A percentile compares a stretch with the other conserved stretches of the same genome.
Evolutionary conservation across 139 green algal species (phyloP).

Genomic region (Diplosphaera chodatii): DNA sequence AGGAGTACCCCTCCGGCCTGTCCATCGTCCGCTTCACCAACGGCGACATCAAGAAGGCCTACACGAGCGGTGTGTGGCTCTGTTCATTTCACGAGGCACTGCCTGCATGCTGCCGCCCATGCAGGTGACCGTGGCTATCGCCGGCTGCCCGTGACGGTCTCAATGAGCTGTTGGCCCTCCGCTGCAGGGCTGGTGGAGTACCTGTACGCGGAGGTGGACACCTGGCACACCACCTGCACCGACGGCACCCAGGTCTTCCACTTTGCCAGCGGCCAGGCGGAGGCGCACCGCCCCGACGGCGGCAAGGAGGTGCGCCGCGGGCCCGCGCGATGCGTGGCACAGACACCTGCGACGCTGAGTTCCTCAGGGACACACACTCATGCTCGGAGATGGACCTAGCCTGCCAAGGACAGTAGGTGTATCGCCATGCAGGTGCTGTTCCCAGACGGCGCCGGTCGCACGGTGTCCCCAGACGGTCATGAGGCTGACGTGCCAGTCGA

Average conservation of each 20-base stretch:
- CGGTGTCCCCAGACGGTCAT: conserved; percentile 31
- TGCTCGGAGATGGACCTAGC: too few species aligned
- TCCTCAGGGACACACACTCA: too few species aligned
- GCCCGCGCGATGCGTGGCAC: too few species aligned
- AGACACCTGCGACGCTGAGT: too few species aligned
- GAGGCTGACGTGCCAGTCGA: conserved; percentile 5
- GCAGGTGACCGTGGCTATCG: too few species aligned
- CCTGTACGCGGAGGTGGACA: conserved; percentile 72
- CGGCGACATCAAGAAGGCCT: conserved; percentile 69
- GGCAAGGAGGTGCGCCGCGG: conserved; percentile 53
- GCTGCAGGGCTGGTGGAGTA: conserved; percentile 61
- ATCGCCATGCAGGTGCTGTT: conserved; percentile 31
- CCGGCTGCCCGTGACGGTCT: too few species aligned
- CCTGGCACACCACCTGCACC: conserved; percentile 72
- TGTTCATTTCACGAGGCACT: too few species aligned
- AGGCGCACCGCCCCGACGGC: conserved; percentile 63
- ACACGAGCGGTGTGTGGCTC: conserved; percentile 23
- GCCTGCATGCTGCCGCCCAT: too few species aligned
- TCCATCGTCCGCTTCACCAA: conserved; percentile 71
- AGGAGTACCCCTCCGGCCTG: conserved; percentile 35
- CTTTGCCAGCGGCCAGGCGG: conserved; percentile 70
- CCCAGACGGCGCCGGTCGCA: conserved; percentile 44
- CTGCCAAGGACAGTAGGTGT: too few species aligned
- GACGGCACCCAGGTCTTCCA: conserved; percentile 77
- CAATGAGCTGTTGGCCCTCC: background rate